Evolutionary conservation across 768 basidiomycete genomes (phyloP), one percentile per base, ranked within the genome.

Genomic region (Russula foetens): DNA sequence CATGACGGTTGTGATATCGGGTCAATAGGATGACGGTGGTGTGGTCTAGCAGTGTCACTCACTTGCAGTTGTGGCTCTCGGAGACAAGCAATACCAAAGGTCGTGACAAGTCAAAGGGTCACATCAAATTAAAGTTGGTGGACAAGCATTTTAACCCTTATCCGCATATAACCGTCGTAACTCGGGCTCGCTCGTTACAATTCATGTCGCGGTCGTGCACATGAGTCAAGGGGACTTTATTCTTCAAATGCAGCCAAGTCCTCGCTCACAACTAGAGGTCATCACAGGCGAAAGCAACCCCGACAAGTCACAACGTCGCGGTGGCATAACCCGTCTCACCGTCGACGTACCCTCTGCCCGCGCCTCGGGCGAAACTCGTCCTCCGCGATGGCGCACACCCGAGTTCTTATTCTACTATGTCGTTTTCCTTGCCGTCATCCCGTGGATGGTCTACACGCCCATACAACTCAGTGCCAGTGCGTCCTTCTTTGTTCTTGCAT

Each of bases 341-440:
- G 78, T 88, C 9, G 71, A 80, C 46, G 79, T 82, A 19, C 81
- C 85, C 0, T 71, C 77, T 19, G 70, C 79, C 1, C 72, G 69
- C 28, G 50, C 66, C n/a, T 60, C 58, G 11, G 70, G 70, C 12
- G 56, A 66, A 59, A 59, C 67, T 21, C 71, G 70, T 3, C 75
- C 77, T 2, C 67, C 88, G 24, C 75, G 90, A 73, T 98, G 95
- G 96, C 75, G 71, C 45, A 88, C 90, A 0, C 70, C 75, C 11
- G 97, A 98, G 70, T 98, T 96, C 74, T 76, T 81, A 64, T 66
- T 86, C 43, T 98, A 98, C 72, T 84, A 77, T 62, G 62, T 84
- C 33, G 76, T 85, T 2, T 81, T 84, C 14, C 69, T 76, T 15
- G 53, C 86, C 23, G 84, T 80, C 7, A 72, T 98, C 31, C 85